phyloP scores from a whole-genome alignment of 2,329 filamentous ascomycete species.

The Diaporthe eres region DNA sequence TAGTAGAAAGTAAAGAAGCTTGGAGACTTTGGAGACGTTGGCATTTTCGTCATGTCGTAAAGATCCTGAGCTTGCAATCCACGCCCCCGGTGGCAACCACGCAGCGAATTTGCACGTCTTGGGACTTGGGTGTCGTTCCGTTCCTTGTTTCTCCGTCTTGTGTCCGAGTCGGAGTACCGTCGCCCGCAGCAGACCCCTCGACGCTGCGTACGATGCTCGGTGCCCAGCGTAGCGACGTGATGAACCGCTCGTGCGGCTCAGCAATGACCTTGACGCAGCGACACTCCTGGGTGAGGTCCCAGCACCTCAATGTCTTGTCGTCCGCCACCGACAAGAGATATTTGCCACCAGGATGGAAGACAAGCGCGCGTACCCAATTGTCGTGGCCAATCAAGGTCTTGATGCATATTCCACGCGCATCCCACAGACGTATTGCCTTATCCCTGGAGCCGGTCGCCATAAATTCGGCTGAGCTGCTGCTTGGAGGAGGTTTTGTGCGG shows the following conservation, averaged over 20 bases:
- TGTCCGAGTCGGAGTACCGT: slow-evolving; percentile 45
- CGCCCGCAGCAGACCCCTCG: slow-evolving; percentile 56
- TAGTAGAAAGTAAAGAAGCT: slow-evolving; percentile 17
- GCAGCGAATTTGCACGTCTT: slow-evolving; percentile 79
- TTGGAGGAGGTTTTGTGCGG: slow-evolving; percentile 83
- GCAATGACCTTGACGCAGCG: slow-evolving; percentile 87
- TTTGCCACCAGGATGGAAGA: slow-evolving; percentile 93
- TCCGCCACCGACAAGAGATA: slow-evolving; percentile 89
- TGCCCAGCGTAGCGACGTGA: slow-evolving; percentile 90
- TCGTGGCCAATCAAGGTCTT: slow-evolving; percentile 90
- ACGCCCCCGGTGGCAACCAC: slow-evolving; percentile 92
- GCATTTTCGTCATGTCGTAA: slow-evolving; percentile 66
- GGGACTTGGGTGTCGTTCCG: slow-evolving; percentile 62
- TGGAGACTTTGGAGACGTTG: background rate
- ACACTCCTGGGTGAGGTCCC: slow-evolving; percentile 91
- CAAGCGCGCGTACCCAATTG: slow-evolving; percentile 89
- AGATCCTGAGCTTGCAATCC: slow-evolving; percentile 83
- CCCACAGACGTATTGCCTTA: slow-evolving; percentile 92
- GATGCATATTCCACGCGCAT: slow-evolving; percentile 85
- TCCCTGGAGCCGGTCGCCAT: slow-evolving; percentile 91
- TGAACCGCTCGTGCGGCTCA: slow-evolving; percentile 86
- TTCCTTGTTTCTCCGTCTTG: slow-evolving; percentile 52
- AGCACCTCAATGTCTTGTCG: slow-evolving; percentile 93
- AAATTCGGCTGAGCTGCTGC: slow-evolving; percentile 84
- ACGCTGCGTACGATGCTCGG: slow-evolving; percentile 74